Conservation (phyloP, 148 eudicot species). For the Fagopyrum tataricum region DNA sequence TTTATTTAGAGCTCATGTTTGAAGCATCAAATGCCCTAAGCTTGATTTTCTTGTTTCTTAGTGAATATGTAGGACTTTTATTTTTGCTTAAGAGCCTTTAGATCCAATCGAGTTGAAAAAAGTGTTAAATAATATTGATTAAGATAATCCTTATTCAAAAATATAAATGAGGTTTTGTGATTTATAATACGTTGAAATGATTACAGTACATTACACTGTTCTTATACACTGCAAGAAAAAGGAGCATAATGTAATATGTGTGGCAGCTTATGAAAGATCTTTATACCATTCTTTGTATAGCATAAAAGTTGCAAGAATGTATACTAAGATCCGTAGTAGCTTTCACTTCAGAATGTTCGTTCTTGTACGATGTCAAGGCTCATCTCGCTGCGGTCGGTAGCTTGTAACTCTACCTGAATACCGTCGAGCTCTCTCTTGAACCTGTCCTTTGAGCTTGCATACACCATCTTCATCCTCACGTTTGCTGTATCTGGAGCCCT, state of each 20-base stretch:
- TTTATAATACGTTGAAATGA: background rate
- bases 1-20: no score
- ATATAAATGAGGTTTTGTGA: background rate
- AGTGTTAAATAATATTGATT: no score
- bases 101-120: background rate
- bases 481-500: constrained; percentile 38
- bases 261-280: no score
- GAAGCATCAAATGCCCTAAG: no score
- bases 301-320: background rate
- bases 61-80: no score
- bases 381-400: constrained; percentile 25
- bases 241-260: no score
- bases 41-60: no score
- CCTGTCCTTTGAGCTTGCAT: constrained; percentile 14
- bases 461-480: constrained; percentile 41
- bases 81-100: no score
- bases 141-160: no score
- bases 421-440: no score
- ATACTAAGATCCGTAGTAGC: background rate
- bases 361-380: constrained; percentile 29
- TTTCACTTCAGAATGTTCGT: constrained; percentile 14
- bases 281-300: background rate
- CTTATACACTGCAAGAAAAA: no score
- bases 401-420: no score
- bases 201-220: background rate